Percentiles rank a stretch among this genome's conserved stretches.
Conservation (phyloP, 768 basidiomycete genomes). For the Trametopsis cervina region DNA sequence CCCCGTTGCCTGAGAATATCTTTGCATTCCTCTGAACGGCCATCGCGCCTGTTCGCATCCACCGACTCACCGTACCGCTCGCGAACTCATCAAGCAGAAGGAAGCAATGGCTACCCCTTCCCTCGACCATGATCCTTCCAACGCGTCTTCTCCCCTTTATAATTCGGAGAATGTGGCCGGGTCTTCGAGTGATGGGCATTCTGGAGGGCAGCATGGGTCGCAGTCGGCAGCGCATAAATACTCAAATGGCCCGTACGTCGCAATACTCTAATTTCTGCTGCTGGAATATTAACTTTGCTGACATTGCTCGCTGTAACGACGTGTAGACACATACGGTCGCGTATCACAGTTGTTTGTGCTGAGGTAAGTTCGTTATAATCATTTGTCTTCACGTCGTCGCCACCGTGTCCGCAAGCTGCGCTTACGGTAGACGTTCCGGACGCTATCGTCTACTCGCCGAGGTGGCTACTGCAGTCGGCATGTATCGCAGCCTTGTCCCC, state of each 20-base stretch:
- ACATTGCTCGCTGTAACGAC: not conserved
- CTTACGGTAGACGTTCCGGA: too few species aligned
- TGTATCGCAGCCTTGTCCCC: too few species aligned
- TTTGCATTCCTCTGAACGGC: too few species aligned
- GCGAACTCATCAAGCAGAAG: not conserved
- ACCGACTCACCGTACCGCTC: not conserved
- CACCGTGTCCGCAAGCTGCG: not conserved
- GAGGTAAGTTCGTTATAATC: conserved; percentile 41
- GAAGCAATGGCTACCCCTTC: not conserved
- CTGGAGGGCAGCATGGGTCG: not conserved
- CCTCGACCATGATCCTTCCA: not conserved
- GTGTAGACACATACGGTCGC: conserved; percentile 62
- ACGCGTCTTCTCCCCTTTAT: not conserved
- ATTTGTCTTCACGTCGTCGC: too few species aligned
- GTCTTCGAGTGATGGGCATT: not conserved
- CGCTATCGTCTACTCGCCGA: too few species aligned
- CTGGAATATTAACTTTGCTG: not conserved
- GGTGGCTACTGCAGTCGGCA: too few species aligned
- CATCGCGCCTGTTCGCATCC: too few species aligned
- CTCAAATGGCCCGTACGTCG: conserved; percentile 10
- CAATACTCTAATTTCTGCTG: not conserved
- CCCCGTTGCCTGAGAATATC: too few species aligned
- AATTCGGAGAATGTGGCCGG: not conserved
- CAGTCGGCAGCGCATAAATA: not conserved
- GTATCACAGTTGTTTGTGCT: conserved; percentile 76